Conservation (phyloP, 257 asterid species). For the Solanum ossicruentum region DNA sequence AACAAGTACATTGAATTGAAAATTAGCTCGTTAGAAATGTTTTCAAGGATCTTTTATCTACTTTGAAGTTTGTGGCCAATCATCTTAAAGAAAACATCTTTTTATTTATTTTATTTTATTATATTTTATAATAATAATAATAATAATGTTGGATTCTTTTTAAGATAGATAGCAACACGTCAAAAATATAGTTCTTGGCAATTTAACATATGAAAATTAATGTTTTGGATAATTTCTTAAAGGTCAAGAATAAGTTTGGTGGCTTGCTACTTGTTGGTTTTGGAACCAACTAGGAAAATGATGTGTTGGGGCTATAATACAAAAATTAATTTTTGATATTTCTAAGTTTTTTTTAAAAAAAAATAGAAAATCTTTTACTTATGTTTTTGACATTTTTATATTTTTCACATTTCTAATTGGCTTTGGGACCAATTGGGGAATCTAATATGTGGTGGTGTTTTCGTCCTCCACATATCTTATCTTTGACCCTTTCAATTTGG, state of each 20-base stretch:
- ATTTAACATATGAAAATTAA: background rate
- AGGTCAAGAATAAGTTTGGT: background rate
- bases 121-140: too few species aligned
- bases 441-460: background rate
- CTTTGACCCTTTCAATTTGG: background rate
- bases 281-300: background rate
- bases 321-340: background rate
- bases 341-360: too few species aligned
- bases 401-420: background rate
- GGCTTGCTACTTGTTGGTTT: background rate
- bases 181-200: background rate
- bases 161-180: background rate
- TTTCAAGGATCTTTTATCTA: too few species aligned
- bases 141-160: background rate
- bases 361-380: too few species aligned
- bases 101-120: background rate
- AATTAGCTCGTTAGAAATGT: too few species aligned
- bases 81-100: background rate
- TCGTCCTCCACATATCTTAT: background rate
- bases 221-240: background rate
- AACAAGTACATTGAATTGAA: too few species aligned
- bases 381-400: too few species aligned
- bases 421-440: background rate
- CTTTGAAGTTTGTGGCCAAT: too few species aligned
- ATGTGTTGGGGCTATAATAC: background rate